Evolutionary conservation across 371 early-diverging fungal species (phyloP).

Genomic region (Blakeslea trispora): DNA sequence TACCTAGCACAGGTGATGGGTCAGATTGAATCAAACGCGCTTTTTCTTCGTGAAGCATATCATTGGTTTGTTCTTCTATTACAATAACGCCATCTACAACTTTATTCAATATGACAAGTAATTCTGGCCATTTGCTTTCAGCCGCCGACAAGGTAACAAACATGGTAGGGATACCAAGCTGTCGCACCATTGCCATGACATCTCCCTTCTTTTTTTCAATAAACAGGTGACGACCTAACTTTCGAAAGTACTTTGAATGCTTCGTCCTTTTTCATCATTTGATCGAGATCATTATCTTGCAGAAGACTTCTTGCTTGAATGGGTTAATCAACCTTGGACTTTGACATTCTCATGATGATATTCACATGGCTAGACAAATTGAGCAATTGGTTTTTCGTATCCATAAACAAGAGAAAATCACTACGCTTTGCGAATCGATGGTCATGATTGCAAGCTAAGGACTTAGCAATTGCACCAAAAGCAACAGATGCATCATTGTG

Average conservation of each 20-base stretch:
- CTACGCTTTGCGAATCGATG: too few species aligned
- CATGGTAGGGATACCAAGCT: constrained; percentile 4
- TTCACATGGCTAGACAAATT: too few species aligned
- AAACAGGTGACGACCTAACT: constrained; percentile 3
- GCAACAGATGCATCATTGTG: too few species aligned
- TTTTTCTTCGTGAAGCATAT: not conserved
- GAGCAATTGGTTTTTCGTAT: too few species aligned
- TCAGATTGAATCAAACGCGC: constrained; percentile 10
- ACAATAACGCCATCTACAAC: constrained; percentile 1
- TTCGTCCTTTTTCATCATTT: not conserved
- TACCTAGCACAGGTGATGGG: too few species aligned
- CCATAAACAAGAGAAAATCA: too few species aligned
- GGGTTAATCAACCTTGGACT: too few species aligned
- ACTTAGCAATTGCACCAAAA: too few species aligned
- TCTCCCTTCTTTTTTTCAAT: constrained; percentile 5
- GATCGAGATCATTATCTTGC: too few species aligned
- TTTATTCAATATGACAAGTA: not conserved
- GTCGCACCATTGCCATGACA: constrained; percentile 9
- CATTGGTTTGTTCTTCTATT: not conserved
- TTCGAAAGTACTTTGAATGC: constrained; percentile 9
- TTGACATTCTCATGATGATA: too few species aligned
- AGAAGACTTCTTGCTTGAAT: too few species aligned
- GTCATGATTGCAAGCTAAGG: too few species aligned
- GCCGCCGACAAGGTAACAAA: constrained; percentile 11
- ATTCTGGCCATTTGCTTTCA: constrained; percentile 10